Conservation (phyloP, 495 filamentous ascomycete genomes). For the Talaromyces nanjingensis region DNA sequence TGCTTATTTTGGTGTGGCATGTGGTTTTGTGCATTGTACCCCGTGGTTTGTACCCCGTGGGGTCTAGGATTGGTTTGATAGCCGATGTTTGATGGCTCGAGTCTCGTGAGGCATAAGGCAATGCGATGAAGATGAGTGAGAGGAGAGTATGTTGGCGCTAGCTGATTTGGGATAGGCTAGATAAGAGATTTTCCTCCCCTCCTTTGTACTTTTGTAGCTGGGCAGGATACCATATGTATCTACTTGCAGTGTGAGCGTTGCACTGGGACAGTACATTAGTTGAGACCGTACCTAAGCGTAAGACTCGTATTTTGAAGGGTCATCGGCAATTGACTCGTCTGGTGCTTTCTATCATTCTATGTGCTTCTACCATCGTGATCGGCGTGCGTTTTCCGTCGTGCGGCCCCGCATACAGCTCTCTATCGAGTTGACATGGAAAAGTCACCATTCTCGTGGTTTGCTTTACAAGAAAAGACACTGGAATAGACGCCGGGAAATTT, state of each 20-base stretch:
- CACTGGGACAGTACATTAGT: neutral
- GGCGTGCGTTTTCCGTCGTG: neutral
- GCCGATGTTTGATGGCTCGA: no score
- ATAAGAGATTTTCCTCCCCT: neutral
- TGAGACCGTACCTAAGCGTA: neutral
- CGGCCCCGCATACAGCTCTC: neutral
- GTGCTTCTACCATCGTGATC: neutral
- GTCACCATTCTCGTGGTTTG: neutral
- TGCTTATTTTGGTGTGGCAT: neutral
- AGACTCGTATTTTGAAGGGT: neutral
- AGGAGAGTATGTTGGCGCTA: neutral
- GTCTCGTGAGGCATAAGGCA: neutral
- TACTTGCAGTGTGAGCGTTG: neutral
- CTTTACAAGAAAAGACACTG: neutral
- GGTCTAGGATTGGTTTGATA: neutral
- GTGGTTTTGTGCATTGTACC: neutral
- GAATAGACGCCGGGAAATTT: neutral
- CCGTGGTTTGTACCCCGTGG: conserved; percentile 4
- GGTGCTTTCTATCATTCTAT: neutral
- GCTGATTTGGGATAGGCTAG: neutral
- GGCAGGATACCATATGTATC: no score
- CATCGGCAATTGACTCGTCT: neutral
- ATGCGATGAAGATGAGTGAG: neutral
- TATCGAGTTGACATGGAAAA: neutral
- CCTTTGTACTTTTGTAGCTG: neutral